Base-by-base conservation (phyloP, 345 rosid species). In the Streptanthus diversifolius region DNA sequence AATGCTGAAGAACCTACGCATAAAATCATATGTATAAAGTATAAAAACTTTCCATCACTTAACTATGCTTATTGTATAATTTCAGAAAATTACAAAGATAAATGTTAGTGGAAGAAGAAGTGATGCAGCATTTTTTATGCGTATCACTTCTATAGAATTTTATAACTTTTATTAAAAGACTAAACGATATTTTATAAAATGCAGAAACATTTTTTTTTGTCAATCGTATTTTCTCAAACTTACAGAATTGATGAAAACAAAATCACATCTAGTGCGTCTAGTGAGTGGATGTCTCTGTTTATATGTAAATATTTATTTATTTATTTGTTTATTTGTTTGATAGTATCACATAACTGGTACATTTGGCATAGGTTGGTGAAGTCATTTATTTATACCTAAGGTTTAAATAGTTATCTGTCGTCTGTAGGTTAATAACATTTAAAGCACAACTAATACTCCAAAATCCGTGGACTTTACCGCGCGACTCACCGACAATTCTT, bases 341-440 rank as follows among this genome's bases (percentile, higher is more conserved):
- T 15, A 49, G 4, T 56, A 56, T 66, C 48, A 39, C 18, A 27
- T 13, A 29, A 41, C 21, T 51, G 53, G 57, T 40, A 52, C 67
- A 25, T 40, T 51, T 68, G 29, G 56, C 32, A 58, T 11, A 66
- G 48, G 69, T 75, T 60, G 79, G 69, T 75, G 74, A 32, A 60
- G 5, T 68, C 73, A 75, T 68, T 75, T 52, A 68, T 41, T 51
- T n/a, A 72, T 45, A 45, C 55, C 53, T 39, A 19, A 58, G 25
- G 47, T 59, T 30, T 41, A 7, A 62, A 13, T 75, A 21, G 21
- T 39, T 61, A 24, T 59, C 5, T 52, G 57, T 52, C 56, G 45
- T 29, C 64, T 41, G 30, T 68, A 52, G 48, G 37, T 61, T 61
- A 8, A 33, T 14, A 15, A n/a, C 73, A 67, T 68, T 75, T 33